phyloP scores from a whole-genome alignment of 805 yeast species.

The Scheffersomyces spartinae region DNA sequence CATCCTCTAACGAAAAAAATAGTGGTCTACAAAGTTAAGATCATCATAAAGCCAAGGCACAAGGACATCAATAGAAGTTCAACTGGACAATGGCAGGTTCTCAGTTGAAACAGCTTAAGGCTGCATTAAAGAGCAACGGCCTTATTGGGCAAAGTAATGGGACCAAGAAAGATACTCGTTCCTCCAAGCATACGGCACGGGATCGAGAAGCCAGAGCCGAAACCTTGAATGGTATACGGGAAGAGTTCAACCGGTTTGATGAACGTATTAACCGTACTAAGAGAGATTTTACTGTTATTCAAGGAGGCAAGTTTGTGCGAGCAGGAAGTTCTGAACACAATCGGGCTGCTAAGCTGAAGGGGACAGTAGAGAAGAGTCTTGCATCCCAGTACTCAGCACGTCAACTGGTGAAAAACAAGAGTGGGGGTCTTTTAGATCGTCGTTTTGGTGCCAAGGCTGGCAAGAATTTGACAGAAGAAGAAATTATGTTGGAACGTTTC shows the following conservation, averaged over 20 bases:
- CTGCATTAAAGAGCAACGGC: constrained; percentile 64
- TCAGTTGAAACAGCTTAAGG: constrained; percentile 74
- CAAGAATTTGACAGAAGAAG: constrained; percentile 63
- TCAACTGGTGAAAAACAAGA: constrained; percentile 65
- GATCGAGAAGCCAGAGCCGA: constrained; percentile 58
- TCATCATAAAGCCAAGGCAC: too few species aligned
- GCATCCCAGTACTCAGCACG: constrained; percentile 59
- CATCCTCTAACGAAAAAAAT: too few species aligned
- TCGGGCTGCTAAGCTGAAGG: constrained; percentile 25
- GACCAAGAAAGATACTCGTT: constrained; percentile 42
- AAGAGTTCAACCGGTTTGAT: constrained; percentile 86
- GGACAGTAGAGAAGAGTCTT: constrained; percentile 40
- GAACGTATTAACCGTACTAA: constrained; percentile 59
- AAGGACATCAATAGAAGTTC: too few species aligned
- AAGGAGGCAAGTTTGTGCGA: constrained; percentile 32
- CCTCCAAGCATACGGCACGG: constrained; percentile 44
- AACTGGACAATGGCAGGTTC: constrained; percentile 85
- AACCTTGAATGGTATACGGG: constrained; percentile 52
- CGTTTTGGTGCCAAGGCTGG: constrained; percentile 83
- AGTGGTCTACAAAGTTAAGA: too few species aligned
- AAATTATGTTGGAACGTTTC: constrained; percentile 90
- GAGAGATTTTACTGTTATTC: constrained; percentile 33
- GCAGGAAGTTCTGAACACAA: constrained; percentile 28
- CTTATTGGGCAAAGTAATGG: constrained; percentile 76
- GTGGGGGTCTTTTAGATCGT: constrained; percentile 72